phyloP scores from a whole-genome alignment of 2,329 filamentous ascomycete genomes.

The Calonectria honghensis region DNA sequence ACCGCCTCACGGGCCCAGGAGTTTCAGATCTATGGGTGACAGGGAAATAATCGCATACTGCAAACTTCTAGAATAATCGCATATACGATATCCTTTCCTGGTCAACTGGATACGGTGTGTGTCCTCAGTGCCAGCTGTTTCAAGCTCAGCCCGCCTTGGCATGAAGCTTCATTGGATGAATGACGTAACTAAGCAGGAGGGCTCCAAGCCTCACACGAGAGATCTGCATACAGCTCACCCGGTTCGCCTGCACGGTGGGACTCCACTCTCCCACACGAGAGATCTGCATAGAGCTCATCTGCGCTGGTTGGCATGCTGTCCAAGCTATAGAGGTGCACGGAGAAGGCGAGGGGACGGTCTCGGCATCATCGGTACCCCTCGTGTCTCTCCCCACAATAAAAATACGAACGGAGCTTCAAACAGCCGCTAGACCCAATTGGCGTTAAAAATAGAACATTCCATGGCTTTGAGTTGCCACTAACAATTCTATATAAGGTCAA shows the following conservation, averaged over 20 bases:
- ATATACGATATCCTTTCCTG: neutral
- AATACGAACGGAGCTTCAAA: slow-evolving; percentile 11
- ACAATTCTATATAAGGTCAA: slow-evolving; percentile 20
- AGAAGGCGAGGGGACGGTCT: neutral
- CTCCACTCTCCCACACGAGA: slow-evolving; percentile 5
- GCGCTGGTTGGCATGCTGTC: neutral
- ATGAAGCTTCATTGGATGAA: neutral
- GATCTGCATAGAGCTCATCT: slow-evolving; percentile 22
- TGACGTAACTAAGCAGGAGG: neutral
- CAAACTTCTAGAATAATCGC: slow-evolving; percentile 9
- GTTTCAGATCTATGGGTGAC: neutral
- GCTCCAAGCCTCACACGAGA: slow-evolving; percentile 9
- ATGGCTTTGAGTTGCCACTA: neutral
- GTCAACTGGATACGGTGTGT: slow-evolving; percentile 3
- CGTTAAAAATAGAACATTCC: slow-evolving; percentile 18
- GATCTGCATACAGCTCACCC: neutral
- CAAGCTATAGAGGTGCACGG: slow-evolving; percentile 16
- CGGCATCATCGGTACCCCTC: slow-evolving; percentile 4
- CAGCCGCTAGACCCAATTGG: neutral
- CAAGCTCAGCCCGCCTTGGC: neutral
- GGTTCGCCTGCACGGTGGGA: neutral
- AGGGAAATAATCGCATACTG: slow-evolving; percentile 5
- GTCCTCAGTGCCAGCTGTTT: slow-evolving; percentile 8
- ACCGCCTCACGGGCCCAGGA: neutral
- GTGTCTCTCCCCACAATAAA: slow-evolving; percentile 15